Conservation (phyloP, 257 asterid species). For the Scutellaria baicalensis region DNA sequence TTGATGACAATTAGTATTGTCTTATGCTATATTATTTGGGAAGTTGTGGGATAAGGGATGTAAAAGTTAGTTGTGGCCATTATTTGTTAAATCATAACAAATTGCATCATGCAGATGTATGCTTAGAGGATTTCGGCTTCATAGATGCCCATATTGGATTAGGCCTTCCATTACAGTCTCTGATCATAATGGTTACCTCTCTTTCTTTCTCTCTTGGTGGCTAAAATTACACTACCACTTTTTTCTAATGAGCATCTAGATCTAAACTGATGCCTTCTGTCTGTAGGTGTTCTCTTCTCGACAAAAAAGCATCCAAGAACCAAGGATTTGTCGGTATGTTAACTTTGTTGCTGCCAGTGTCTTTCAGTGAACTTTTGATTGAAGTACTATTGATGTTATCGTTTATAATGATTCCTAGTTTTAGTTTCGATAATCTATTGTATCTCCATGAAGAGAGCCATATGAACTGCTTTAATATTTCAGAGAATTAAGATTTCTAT, state of each 20-base stretch:
- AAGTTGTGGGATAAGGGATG: slow-evolving; percentile 5
- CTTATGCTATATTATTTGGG: background rate
- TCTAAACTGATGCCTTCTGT: slow-evolving; percentile 12
- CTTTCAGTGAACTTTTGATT: background rate
- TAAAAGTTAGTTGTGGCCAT: background rate
- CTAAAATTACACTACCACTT: background rate
- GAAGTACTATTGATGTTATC: background rate
- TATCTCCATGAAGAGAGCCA: background rate
- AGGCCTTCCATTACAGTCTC: slow-evolving; percentile 87
- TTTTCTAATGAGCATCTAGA: background rate
- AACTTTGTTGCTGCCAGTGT: slow-evolving; percentile 6
- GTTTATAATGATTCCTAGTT: background rate
- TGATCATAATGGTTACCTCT: slow-evolving; percentile 66
- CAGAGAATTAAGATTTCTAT: background rate
- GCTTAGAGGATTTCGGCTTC: slow-evolving; percentile 97
- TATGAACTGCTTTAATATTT: background rate
- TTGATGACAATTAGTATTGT: background rate
- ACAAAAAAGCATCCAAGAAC: slow-evolving; percentile 92
- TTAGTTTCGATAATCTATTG: background rate
- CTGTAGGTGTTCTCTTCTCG: slow-evolving; percentile 85
- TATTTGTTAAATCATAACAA: background rate
- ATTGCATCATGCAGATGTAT: slow-evolving; percentile 65
- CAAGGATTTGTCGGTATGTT: slow-evolving; percentile 83
- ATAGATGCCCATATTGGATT: slow-evolving; percentile 91
- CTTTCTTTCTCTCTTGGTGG: background rate